Base-by-base conservation (phyloP, 805 yeast genomes). In the Yarrowia osloensis region DNA sequence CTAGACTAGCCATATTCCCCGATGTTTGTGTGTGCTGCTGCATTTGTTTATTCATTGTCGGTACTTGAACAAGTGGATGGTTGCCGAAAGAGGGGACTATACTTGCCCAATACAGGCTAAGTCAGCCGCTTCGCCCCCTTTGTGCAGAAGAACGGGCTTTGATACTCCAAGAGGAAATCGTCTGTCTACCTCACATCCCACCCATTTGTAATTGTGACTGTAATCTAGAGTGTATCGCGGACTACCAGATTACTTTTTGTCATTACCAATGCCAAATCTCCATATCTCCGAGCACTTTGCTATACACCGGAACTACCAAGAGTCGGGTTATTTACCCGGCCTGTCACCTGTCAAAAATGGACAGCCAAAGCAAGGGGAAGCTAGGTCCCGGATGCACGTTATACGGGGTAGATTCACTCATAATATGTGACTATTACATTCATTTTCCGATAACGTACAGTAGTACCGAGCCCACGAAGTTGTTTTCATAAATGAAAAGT, bases 181-280 rank as follows among this genome's bases (percentile, higher is more conserved):
- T 28, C 31, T 28, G 31, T 28, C 31, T 8, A 28, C 31, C 31
- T 6, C 4, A 28, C 31, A 28, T 28, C 31, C 31, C 42, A n/a
- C 4, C 29, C n/a, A 44, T 47, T 47, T 26, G 52, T 47, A 35
- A 47, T 47, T 11, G 54, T 28, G 54, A 47, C 54, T 47, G 54
- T 47, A 26, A 47, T 28, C 54, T 47, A 24, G 15, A 9, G 33
- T 39, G 19, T 28, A 39, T 17, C 5, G 22, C n/a, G n/a, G n/a
- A n/a, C n/a, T n/a, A n/a, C n/a, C n/a, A n/a, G n/a, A n/a, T n/a
- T n/a, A n/a, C n/a, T n/a, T n/a, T n/a, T n/a, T n/a, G n/a, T n/a
- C n/a, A n/a, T 26, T 15, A 26, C 22, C 26, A 46, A 28, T 26
- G 31, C 33, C 31, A 17, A 42, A 26, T 26, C 31, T 46, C 35